A percentile compares a stretch with the other conserved stretches of the same genome.
These are phyloP conservation scores for Gymnopilus dilepis DNA, from an alignment of 768 basidiomycete species.

Conservation along the genomic window DNA sequence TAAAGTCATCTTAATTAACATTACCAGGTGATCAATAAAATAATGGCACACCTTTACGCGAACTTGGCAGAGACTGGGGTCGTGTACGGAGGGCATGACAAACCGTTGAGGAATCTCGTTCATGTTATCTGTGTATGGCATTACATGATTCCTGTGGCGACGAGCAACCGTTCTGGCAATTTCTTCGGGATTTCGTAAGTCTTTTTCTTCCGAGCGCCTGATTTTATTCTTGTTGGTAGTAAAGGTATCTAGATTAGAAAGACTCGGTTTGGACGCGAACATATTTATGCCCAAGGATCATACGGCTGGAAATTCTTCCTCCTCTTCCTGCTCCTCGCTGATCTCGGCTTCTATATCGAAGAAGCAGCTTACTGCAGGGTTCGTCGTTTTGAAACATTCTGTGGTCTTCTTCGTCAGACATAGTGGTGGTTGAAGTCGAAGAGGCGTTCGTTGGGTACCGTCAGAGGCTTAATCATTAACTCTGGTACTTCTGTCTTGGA, in stretches of 20 bases:
- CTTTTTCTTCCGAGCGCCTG: constrained; percentile 67
- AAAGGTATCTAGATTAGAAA: constrained; percentile 59
- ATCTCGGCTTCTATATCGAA: constrained; percentile 96
- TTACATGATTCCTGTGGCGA: constrained; percentile 71
- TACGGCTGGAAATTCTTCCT: constrained; percentile 66
- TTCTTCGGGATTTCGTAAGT: constrained; percentile 80
- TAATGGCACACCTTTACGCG: constrained; percentile 75
- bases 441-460: constrained; percentile 10
- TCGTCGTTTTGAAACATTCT: constrained; percentile 47
- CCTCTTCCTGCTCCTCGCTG: constrained; percentile 96
- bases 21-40: neutral
- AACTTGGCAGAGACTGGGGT: constrained; percentile 95
- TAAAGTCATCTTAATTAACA: constrained; percentile 33
- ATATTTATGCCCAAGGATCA: constrained; percentile 22
- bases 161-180: constrained; percentile 84
- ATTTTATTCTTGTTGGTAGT: constrained; percentile 73
- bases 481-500: constrained; percentile 16
- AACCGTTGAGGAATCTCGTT: constrained; percentile 92
- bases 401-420: constrained; percentile 53
- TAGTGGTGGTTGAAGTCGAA: constrained; percentile 32
- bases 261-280: constrained; percentile 14
- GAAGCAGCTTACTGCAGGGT: constrained; percentile 72
- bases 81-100: constrained; percentile 96
- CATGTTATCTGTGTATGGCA: constrained; percentile 88
- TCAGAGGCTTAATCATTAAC: neutral